Conservation (phyloP, 2,329 filamentous ascomycete species). For the Furcasterigmium furcatum region DNA sequence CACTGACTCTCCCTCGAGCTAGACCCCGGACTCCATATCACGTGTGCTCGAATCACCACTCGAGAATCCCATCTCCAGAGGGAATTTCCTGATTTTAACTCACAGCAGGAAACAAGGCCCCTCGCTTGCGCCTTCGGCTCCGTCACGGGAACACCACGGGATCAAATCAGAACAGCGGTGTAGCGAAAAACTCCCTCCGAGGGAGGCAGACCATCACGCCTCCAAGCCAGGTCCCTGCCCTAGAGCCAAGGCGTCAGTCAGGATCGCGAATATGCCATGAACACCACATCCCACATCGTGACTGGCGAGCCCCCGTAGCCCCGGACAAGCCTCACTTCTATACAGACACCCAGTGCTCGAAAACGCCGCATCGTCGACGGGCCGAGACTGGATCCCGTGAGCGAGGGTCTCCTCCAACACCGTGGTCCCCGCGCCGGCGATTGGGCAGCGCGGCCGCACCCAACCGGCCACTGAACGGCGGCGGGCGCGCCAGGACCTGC, state of each 20-base stretch:
- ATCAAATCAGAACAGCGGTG: neutral
- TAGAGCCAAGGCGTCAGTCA: no score
- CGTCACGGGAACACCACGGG: no score
- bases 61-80: no score
- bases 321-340: neutral
- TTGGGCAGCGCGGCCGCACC: neutral
- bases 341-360: neutral
- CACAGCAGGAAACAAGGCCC: no score
- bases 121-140: no score
- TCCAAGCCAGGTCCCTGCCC: no score
- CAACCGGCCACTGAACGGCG: slow-evolving; percentile 5
- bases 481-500: slow-evolving; percentile 5
- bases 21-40: neutral
- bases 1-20: neutral
- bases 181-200: neutral
- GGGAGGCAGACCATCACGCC: no score
- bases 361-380: neutral
- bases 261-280: no score
- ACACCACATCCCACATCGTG: no score
- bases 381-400: neutral
- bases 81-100: no score
- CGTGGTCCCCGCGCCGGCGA: neutral
- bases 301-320: no score
- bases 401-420: neutral
- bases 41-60: neutral